A percentile compares a stretch with the other conserved stretches of the same genome.
phyloP scores from a whole-genome alignment of 345 rosid genomes.

The Cardamine chenopodiifolia region DNA sequence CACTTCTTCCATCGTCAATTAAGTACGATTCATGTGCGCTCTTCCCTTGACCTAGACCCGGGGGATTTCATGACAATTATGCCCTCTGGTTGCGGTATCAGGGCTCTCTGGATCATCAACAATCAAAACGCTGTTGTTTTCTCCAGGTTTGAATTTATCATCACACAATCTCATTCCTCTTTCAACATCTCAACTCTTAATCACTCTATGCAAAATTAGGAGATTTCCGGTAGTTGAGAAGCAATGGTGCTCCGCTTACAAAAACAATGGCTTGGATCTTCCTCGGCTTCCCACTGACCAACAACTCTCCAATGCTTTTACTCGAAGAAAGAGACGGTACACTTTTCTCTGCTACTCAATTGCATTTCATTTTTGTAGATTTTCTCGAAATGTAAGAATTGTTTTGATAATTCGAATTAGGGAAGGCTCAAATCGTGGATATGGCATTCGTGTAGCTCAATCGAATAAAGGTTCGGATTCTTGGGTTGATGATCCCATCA shows the following conservation, averaged over 20 bases:
- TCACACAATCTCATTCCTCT: slow-evolving; percentile 20
- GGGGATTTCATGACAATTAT: slow-evolving; percentile 38
- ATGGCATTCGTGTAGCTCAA: slow-evolving; percentile 69
- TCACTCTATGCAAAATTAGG: slow-evolving; percentile 44
- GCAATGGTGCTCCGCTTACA: slow-evolving; percentile 72
- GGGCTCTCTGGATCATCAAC: slow-evolving; percentile 91
- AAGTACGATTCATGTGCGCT: background rate
- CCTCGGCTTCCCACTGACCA: slow-evolving; percentile 71
- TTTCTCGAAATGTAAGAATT: background rate
- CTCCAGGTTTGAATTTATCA: slow-evolving; percentile 60
- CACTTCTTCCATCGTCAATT: background rate
- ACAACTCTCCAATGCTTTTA: slow-evolving; percentile 61
- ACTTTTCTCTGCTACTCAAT: background rate
- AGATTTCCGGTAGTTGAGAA: slow-evolving; percentile 85
- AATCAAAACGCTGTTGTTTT: slow-evolving; percentile 72
- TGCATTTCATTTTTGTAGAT: background rate
- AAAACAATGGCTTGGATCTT: slow-evolving; percentile 44
- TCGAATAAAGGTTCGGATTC: slow-evolving; percentile 82
- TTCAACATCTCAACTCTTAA: background rate
- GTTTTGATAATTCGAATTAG: slow-evolving; percentile 44
- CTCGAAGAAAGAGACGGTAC: slow-evolving; percentile 65
- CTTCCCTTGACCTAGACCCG: background rate
- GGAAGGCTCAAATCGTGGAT: slow-evolving; percentile 82
- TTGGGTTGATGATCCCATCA: slow-evolving; percentile 94
- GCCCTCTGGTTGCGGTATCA: slow-evolving; percentile 73